Conservation (phyloP, 1,284 basidiomycete species). For the Cystobasidium slooffiae region DNA sequence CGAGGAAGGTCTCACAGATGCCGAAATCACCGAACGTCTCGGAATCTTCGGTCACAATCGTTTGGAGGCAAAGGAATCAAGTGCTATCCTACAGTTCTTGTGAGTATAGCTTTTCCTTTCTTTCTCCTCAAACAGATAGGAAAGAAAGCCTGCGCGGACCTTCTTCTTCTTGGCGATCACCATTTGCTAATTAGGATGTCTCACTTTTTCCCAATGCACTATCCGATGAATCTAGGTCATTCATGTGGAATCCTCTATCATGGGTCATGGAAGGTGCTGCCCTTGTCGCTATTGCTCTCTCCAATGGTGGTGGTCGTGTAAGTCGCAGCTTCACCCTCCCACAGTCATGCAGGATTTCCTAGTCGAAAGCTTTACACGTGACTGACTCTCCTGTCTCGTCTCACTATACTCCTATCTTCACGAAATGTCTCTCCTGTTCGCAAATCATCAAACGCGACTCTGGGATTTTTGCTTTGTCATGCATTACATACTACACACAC, state of each 20-base stretch:
- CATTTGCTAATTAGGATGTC: slow-evolving; percentile 7
- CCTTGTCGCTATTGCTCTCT: slow-evolving; percentile 91
- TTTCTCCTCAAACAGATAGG: neutral
- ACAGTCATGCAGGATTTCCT: neutral
- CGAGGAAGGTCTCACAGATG: slow-evolving; percentile 74
- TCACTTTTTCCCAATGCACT: neutral
- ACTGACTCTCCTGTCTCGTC: slow-evolving; percentile 1
- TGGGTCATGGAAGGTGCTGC: slow-evolving; percentile 99
- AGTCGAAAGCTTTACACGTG: neutral
- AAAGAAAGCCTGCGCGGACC: neutral
- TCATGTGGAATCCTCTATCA: slow-evolving; percentile 98
- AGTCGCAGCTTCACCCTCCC: neutral
- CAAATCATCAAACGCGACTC: neutral
- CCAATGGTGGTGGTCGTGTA: slow-evolving; percentile 74
- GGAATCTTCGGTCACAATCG: slow-evolving; percentile 96
- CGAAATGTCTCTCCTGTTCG: neutral
- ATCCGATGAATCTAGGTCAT: slow-evolving; percentile 58
- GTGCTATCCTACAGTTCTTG: slow-evolving; percentile 84
- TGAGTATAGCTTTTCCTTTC: slow-evolving; percentile 37
- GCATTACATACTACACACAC: slow-evolving; percentile 44
- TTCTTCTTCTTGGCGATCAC: neutral
- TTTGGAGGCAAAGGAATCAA: slow-evolving; percentile 87
- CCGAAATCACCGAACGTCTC: slow-evolving; percentile 82
- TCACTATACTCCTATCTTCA: neutral
- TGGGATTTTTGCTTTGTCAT: neutral